These are phyloP conservation scores for Fusarium mexicanum DNA, from an alignment of 2,329 filamentous ascomycete species.

Conservation along the genomic window DNA sequence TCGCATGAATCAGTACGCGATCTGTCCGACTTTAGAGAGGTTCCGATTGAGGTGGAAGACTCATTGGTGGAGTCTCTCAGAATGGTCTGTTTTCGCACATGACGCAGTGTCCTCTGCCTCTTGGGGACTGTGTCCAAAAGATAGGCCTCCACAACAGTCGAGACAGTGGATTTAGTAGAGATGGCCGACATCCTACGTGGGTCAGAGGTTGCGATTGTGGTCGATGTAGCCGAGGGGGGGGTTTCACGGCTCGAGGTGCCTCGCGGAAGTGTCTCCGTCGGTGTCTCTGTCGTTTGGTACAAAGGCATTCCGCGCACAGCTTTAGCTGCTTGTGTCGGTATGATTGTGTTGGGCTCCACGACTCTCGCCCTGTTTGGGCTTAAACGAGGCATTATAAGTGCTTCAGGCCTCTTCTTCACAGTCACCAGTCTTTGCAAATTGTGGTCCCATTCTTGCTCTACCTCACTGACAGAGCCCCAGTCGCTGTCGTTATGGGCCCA, in stretches of 20 bases:
- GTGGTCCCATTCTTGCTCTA: conserved; percentile 65
- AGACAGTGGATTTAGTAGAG: conserved; percentile 64
- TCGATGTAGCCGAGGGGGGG: conserved; percentile 46
- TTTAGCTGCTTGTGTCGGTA: conserved; percentile 63
- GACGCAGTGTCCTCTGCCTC: conserved; percentile 66
- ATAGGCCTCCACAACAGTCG: conserved; percentile 67
- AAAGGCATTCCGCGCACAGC: conserved; percentile 59
- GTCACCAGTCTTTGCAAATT: conserved; percentile 64
- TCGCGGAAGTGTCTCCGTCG: conserved; percentile 40
- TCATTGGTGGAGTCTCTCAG: conserved; percentile 56
- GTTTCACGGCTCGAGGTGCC: conserved; percentile 40
- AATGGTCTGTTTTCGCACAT: conserved; percentile 65
- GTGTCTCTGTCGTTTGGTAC: conserved; percentile 51
- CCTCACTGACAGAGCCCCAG: conserved; percentile 61
- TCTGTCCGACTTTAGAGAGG: conserved; percentile 19
- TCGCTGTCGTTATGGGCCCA: conserved; percentile 66
- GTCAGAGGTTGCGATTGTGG: conserved; percentile 55
- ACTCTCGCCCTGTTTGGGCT: conserved; percentile 51
- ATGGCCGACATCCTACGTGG: conserved; percentile 61
- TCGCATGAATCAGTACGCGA: conserved; percentile 43
- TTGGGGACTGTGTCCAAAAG: conserved; percentile 60
- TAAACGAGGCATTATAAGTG: conserved; percentile 35
- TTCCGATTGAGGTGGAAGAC: conserved; percentile 16
- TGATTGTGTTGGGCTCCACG: conserved; percentile 58
- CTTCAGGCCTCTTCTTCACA: conserved; percentile 57